phyloP scores from a whole-genome alignment of 352 stramenopile genomes.

The Globisporangium apiculatum region DNA sequence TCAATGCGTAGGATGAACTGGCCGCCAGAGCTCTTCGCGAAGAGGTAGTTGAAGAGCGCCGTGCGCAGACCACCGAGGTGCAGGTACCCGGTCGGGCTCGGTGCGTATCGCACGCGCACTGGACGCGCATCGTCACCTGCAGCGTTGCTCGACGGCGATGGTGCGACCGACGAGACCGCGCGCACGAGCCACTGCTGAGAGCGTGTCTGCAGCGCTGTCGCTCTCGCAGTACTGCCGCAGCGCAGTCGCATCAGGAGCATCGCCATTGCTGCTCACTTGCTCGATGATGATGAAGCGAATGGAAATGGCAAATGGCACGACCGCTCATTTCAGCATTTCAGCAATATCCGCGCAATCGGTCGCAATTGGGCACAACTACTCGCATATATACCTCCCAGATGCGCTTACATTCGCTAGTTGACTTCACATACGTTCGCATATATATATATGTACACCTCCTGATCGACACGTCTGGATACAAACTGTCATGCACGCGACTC shows the following conservation, averaged over 20 bases:
- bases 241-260: not conserved
- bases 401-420: not conserved
- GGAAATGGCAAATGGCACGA: no score
- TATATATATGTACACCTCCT: no score
- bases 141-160: not conserved
- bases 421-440: not conserved
- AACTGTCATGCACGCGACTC: not conserved
- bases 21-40: conserved; percentile 76
- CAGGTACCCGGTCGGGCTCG: conserved; percentile 86
- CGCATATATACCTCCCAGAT: no score
- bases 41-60: conserved; percentile 91
- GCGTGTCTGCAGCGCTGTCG: conserved; percentile 2
- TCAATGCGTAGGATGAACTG: conserved; percentile 90
- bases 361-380: no score
- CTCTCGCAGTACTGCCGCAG: conserved; percentile 5
- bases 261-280: not conserved
- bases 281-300: no score
- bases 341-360: no score
- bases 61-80: conserved; percentile 89
- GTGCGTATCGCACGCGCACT: conserved; percentile 84
- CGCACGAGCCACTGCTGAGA: not conserved
- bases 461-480: conserved; percentile 1
- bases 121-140: not conserved
- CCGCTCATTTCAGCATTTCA: no score
- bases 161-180: not conserved